Percentiles rank a stretch among this genome's conserved stretches.
Conservation (phyloP, 768 basidiomycete species). For the Boletus insuetus region DNA sequence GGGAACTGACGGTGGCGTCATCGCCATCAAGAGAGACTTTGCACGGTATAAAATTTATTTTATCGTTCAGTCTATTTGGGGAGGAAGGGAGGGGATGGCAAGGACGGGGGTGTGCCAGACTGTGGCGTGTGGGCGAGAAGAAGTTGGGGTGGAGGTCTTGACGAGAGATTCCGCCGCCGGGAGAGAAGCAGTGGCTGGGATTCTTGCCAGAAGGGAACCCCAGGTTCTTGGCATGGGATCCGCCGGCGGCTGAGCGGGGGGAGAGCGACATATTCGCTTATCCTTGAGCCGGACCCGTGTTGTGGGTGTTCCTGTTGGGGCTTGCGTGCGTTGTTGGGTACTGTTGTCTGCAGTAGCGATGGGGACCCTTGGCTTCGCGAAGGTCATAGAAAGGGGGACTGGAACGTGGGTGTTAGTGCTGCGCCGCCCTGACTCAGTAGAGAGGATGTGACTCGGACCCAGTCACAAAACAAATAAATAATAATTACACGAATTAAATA, state of each 20-base stretch:
- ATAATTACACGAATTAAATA: slow-evolving; percentile 13
- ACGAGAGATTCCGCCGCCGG: slow-evolving; percentile 5
- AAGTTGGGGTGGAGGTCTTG: neutral
- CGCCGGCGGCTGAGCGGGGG: slow-evolving; percentile 10
- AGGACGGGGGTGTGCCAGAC: neutral
- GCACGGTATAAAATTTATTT: no score
- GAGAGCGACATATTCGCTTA: slow-evolving; percentile 15
- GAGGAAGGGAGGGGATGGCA: no score
- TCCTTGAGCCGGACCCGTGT: slow-evolving; percentile 28
- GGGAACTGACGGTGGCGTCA: slow-evolving; percentile 1
- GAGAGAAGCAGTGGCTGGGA: neutral
- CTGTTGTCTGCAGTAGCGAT: slow-evolving; percentile 12
- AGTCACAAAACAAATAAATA: slow-evolving; percentile 4
- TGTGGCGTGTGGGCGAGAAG: neutral
- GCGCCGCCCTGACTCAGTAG: slow-evolving; percentile 19
- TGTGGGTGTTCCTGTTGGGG: no score
- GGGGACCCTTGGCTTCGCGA: slow-evolving; percentile 15
- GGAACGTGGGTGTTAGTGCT: slow-evolving; percentile 18
- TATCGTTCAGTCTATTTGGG: no score
- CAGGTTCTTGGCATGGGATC: slow-evolving; percentile 8
- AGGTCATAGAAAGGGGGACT: neutral
- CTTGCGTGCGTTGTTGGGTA: no score
- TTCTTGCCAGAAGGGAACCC: slow-evolving; percentile 2
- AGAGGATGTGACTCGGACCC: neutral
- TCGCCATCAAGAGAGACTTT: neutral